A percentile compares a stretch with the other conserved stretches of the same genome.
Evolutionary conservation across 2,329 filamentous ascomycete genomes (phyloP).

Genomic region (Hypoxylon sp.): DNA sequence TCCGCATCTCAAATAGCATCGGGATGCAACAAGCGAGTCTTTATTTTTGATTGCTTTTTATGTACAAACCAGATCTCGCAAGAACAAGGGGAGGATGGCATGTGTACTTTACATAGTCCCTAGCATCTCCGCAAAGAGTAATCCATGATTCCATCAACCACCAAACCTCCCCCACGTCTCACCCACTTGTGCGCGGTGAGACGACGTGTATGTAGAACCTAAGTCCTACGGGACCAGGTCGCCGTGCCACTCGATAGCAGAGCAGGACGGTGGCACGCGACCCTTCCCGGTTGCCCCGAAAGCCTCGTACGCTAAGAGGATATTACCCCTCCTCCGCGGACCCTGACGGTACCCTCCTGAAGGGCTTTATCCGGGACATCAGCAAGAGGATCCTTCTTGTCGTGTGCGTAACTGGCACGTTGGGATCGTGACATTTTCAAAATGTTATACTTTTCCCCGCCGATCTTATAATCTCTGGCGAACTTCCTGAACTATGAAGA

Average conservation of each 20-base stretch:
- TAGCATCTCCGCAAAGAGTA: conserved; percentile 17
- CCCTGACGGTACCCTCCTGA: conserved; percentile 30
- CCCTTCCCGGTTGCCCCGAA: conserved; percentile 9
- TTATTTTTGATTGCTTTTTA: conserved; percentile 26
- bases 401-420: conserved; percentile 31
- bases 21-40: conserved; percentile 21
- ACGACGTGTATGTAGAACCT: conserved; percentile 20
- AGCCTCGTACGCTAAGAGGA: conserved; percentile 6
- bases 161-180: conserved; percentile 17
- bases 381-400: conserved; percentile 39
- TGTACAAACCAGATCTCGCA: conserved; percentile 24
- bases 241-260: conserved; percentile 3
- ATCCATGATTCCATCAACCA: conserved; percentile 24
- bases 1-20: conserved; percentile 12
- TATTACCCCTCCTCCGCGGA: conserved; percentile 32
- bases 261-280: conserved; percentile 6
- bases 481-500: conserved; percentile 34
- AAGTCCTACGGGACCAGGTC: conserved; percentile 14
- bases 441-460: conserved; percentile 37
- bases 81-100: conserved; percentile 17
- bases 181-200: conserved; percentile 9
- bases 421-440: conserved; percentile 36
- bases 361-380: conserved; percentile 36
- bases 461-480: conserved; percentile 32
- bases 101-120: conserved; percentile 23